Evolutionary conservation across 2,329 filamentous ascomycete genomes (phyloP).

Genomic region (Endocalyx cinctus): DNA sequence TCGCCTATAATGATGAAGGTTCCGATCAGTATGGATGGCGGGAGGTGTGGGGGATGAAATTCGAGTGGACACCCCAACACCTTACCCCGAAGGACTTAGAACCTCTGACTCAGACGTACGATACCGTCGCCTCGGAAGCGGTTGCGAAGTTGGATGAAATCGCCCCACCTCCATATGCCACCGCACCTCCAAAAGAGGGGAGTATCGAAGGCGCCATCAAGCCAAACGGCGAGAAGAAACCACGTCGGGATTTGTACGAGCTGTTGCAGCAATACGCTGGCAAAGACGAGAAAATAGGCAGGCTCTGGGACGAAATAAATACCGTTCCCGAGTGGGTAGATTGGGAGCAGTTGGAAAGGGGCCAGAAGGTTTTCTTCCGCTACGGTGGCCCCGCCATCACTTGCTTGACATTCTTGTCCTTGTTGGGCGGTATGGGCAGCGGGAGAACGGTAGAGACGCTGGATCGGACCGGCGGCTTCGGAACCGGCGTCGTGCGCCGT

Average conservation of each 20-base stretch:
- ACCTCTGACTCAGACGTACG: constrained; percentile 62
- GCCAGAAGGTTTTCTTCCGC: constrained; percentile 73
- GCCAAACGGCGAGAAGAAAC: constrained; percentile 23
- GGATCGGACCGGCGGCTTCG: constrained; percentile 69
- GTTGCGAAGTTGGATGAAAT: constrained; percentile 60
- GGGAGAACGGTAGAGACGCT: constrained; percentile 70
- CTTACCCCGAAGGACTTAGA: constrained; percentile 53
- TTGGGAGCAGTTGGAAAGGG: constrained; percentile 69
- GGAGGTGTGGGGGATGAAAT: constrained; percentile 58
- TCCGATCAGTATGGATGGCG: constrained; percentile 16
- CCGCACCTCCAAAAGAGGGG: constrained; percentile 14
- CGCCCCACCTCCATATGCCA: constrained; percentile 36
- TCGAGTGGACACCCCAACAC: constrained; percentile 65
- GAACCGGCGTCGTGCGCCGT: constrained; percentile 59
- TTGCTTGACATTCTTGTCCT: constrained; percentile 55
- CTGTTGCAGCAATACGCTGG: constrained; percentile 55
- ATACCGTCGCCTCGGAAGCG: constrained; percentile 62
- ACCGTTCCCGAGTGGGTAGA: constrained; percentile 71
- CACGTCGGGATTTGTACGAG: constrained; percentile 55
- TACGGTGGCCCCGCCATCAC: constrained; percentile 66
- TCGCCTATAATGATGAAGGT: too few relatives aligned
- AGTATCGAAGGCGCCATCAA: constrained; percentile 11
- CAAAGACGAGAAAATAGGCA: constrained; percentile 47
- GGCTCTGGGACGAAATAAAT: constrained; percentile 64
- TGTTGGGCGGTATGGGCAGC: constrained; percentile 66